Evolutionary conservation across 2,329 filamentous ascomycete species (phyloP).

Genomic region (Bipolaris zeicola): DNA sequence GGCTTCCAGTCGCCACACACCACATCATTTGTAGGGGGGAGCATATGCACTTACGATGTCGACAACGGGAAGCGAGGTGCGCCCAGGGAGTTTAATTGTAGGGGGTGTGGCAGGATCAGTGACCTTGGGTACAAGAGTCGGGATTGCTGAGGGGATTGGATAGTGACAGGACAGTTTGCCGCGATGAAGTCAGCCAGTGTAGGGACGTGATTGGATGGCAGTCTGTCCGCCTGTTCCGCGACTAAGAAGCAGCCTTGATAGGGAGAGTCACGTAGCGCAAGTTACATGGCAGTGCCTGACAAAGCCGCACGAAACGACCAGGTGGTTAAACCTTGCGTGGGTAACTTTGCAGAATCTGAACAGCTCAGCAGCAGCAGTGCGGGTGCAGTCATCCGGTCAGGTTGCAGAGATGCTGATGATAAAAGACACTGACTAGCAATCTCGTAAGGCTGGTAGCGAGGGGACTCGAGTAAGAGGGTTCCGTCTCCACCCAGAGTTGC

Average conservation of each 20-base stretch:
- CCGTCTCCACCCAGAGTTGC: background rate
- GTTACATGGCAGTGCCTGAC: conserved; percentile 6
- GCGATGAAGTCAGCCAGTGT: conserved; percentile 9
- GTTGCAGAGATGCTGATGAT: background rate
- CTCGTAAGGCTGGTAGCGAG: conserved; percentile 5
- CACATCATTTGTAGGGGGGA: background rate
- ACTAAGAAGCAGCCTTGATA: conserved; percentile 10
- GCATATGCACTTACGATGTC: background rate
- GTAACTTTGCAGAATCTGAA: background rate
- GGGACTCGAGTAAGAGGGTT: background rate
- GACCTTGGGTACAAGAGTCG: background rate
- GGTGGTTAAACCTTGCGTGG: background rate
- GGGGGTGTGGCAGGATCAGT: background rate
- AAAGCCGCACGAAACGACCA: conserved; percentile 14
- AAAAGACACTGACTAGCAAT: background rate
- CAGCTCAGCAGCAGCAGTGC: background rate
- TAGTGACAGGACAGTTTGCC: conserved; percentile 6
- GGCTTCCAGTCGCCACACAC: conserved; percentile 10
- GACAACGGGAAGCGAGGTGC: conserved; percentile 6
- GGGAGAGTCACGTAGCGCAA: conserved; percentile 14
- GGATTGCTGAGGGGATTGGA: background rate
- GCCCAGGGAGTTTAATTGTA: conserved; percentile 1
- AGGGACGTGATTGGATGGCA: conserved; percentile 7
- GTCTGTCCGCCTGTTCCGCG: conserved; percentile 2
- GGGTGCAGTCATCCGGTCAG: background rate